A percentile compares a stretch with the other conserved stretches of the same genome.
Evolutionary conservation across 441 rosid genomes (phyloP).

Genomic region (Corymbia calophylla): DNA sequence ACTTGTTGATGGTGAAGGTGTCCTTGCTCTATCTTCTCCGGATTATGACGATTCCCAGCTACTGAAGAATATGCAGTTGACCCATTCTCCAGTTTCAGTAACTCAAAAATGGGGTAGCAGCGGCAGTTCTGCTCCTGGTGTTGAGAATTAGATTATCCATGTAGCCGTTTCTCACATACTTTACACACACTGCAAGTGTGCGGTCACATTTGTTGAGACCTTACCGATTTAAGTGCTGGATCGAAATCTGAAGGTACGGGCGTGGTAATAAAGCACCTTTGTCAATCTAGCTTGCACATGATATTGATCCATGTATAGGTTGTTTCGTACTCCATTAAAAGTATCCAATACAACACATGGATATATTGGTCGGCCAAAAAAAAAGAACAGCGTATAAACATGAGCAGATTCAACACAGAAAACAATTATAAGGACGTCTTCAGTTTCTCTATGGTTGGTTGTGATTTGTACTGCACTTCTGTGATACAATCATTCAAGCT

Average conservation of each 20-base stretch:
- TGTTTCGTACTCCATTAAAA: not conserved
- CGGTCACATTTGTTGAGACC: not conserved
- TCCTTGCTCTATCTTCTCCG: conserved; percentile 21
- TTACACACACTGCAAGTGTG: not conserved
- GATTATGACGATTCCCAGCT: conserved; percentile 23
- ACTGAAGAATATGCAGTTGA: conserved; percentile 24
- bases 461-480: no score
- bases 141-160: conserved; percentile 11
- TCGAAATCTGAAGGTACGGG: not conserved
- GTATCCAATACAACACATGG: not conserved
- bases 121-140: conserved; percentile 75
- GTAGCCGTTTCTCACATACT: not conserved
- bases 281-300: not conserved
- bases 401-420: not conserved
- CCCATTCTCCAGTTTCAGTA: conserved; percentile 47
- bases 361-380: no score
- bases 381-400: rapidly evolving
- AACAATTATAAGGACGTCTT: not conserved
- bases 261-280: not conserved
- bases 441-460: no score
- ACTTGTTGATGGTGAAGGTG: not conserved
- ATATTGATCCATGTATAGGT: not conserved
- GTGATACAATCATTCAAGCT: no score
- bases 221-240: not conserved
- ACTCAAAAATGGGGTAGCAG: conserved; percentile 66